These are phyloP conservation scores for Bombardia bombarda DNA, from an alignment of 495 filamentous ascomycete species.

Conservation along the genomic window DNA sequence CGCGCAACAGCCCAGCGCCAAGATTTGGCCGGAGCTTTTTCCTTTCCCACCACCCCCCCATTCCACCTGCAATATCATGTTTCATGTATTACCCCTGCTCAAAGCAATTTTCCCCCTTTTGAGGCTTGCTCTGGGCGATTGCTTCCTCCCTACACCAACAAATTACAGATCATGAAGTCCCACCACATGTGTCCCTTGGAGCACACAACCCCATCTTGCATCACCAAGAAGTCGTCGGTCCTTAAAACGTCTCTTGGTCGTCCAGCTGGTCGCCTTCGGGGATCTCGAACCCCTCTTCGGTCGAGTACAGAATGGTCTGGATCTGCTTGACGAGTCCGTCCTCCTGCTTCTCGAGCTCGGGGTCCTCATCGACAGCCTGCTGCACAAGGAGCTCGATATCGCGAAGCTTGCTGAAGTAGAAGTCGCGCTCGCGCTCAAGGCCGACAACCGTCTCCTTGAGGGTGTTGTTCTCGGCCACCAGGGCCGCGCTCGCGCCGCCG, in stretches of 20 bases:
- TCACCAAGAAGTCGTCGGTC: too few relatives aligned
- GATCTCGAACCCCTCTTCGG: constrained; percentile 86
- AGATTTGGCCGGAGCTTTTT: not conserved
- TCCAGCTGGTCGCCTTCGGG: constrained; percentile 59
- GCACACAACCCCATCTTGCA: too few relatives aligned
- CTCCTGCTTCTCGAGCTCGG: constrained; percentile 86
- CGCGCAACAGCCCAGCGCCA: too few relatives aligned
- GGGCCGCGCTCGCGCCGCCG: constrained; percentile 51
- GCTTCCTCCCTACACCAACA: too few relatives aligned
- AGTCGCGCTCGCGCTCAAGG: constrained; percentile 88
- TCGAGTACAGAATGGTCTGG: constrained; percentile 93
- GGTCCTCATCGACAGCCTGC: constrained; percentile 80
- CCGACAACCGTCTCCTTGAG: constrained; percentile 83
- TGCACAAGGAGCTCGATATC: constrained; percentile 95
- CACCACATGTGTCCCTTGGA: not conserved
- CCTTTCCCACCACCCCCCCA: too few relatives aligned
- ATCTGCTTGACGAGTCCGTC: constrained; percentile 87
- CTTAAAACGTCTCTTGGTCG: constrained; percentile 72
- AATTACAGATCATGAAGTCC: too few relatives aligned
- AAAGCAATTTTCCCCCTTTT: too few relatives aligned
- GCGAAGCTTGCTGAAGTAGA: constrained; percentile 96
- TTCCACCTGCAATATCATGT: too few relatives aligned
- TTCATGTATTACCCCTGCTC: too few relatives aligned
- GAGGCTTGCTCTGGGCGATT: too few relatives aligned
- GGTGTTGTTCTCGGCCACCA: constrained; percentile 72